A percentile compares a stretch with the other conserved stretches of the same genome.
Conservation (phyloP, 148 eudicot genomes). For the Cornus controversa region DNA sequence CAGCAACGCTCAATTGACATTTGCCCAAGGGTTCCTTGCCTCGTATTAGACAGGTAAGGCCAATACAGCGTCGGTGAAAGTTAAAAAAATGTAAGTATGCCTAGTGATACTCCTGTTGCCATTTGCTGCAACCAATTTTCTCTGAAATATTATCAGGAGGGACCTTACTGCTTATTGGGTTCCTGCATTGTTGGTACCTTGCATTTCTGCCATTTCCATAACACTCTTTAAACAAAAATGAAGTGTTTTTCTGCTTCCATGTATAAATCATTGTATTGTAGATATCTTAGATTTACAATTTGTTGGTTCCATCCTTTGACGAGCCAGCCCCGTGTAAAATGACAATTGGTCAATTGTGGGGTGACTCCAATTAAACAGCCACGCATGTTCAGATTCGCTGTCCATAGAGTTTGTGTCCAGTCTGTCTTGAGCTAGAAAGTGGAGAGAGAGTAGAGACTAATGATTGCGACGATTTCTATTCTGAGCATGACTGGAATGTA, state of each 20-base stretch:
- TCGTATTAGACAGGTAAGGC: neutral
- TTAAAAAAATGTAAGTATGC: no score
- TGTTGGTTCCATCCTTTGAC: no score
- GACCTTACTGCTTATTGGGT: neutral
- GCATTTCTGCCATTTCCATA: no score
- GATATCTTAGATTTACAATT: no score
- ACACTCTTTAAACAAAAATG: neutral
- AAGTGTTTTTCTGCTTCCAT: neutral
- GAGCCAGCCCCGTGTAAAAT: no score
- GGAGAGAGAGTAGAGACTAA: no score
- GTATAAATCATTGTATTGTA: neutral
- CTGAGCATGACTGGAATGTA: neutral
- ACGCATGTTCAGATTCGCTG: no score
- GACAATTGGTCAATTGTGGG: neutral
- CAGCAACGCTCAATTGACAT: neutral
- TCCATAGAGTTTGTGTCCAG: neutral
- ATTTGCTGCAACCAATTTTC: neutral
- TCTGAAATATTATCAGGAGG: neutral
- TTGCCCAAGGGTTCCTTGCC: neutral
- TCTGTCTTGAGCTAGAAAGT: neutral
- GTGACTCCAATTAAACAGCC: no score
- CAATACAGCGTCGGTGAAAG: neutral
- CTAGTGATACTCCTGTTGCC: no score
- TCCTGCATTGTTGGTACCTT: no score
- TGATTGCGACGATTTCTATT: no score